Conservation (phyloP, 805 yeast species). For the Yarrowia porcina region DNA sequence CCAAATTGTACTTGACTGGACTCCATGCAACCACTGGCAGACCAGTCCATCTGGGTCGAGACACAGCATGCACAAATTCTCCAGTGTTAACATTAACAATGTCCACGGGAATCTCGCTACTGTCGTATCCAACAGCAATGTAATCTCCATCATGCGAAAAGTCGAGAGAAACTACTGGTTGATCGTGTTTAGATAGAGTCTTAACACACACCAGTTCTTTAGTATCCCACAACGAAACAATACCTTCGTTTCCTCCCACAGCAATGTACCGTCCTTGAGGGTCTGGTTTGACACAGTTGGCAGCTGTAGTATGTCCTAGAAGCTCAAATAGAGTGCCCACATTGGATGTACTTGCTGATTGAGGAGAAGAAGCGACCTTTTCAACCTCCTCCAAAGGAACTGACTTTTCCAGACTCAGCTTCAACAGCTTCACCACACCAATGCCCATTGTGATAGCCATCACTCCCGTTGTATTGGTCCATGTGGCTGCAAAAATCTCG, state of each 20-base stretch:
- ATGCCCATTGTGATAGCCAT: slow-evolving; percentile 48
- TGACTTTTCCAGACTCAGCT: slow-evolving; percentile 8
- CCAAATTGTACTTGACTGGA: slow-evolving; percentile 35
- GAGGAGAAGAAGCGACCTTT: not conserved
- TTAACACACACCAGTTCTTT: slow-evolving; percentile 41
- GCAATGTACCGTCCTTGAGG: slow-evolving; percentile 51
- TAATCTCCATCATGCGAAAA: slow-evolving; percentile 47
- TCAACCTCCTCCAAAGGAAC: slow-evolving; percentile 6
- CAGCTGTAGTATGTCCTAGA: slow-evolving; percentile 50
- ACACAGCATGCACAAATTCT: slow-evolving; percentile 30
- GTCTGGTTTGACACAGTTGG: slow-evolving; percentile 48
- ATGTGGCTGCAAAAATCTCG: slow-evolving; percentile 39
- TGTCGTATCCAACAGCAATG: slow-evolving; percentile 47
- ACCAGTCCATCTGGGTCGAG: slow-evolving; percentile 31
- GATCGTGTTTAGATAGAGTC: slow-evolving; percentile 40
- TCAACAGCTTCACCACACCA: slow-evolving; percentile 43
- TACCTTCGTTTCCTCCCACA: slow-evolving; percentile 58
- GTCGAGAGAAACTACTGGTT: slow-evolving; percentile 44
- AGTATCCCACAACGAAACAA: slow-evolving; percentile 50
- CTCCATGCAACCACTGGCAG: slow-evolving; percentile 38
- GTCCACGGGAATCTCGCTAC: slow-evolving; percentile 40
- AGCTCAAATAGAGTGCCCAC: not conserved
- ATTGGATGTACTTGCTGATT: not conserved
- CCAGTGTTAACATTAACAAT: slow-evolving; percentile 41
- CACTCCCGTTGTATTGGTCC: slow-evolving; percentile 40